Percentiles rank a stretch among this genome's conserved stretches.
phyloP scores from a whole-genome alignment of 345 rosid genomes.

The Hypericum androsaemum region DNA sequence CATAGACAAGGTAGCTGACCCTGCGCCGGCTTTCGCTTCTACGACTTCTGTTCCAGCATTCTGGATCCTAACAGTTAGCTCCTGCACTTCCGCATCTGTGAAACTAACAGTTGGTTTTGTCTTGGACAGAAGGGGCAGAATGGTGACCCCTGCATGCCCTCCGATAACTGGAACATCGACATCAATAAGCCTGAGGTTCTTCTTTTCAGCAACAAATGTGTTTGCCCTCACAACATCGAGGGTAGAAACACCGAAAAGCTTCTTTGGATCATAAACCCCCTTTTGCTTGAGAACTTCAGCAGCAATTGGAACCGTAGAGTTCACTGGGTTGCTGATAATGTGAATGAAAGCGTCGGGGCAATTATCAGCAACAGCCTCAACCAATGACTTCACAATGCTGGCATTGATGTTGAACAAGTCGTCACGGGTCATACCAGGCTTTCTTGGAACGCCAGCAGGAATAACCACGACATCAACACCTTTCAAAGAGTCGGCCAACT shows the following conservation, averaged over 20 bases:
- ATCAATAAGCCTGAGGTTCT: not conserved
- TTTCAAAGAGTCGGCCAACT: slow-evolving; percentile 27
- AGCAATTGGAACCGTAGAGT: slow-evolving; percentile 74
- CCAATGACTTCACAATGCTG: slow-evolving; percentile 38
- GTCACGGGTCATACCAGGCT: slow-evolving; percentile 75
- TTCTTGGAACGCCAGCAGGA: slow-evolving; percentile 73
- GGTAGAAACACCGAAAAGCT: slow-evolving; percentile 61
- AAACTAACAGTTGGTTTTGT: not conserved
- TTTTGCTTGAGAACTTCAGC: slow-evolving; percentile 71
- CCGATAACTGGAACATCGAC: slow-evolving; percentile 4
- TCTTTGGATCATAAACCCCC: slow-evolving; percentile 58
- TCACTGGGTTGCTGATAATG: slow-evolving; percentile 73
- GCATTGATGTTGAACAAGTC: slow-evolving; percentile 64
- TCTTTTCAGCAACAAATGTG: slow-evolving; percentile 24
- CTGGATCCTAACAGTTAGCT: slow-evolving; percentile 4
- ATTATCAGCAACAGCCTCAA: slow-evolving; percentile 47
- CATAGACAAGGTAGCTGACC: slow-evolving; percentile 4
- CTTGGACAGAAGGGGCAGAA: slow-evolving; percentile 5
- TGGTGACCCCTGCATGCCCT: not conserved
- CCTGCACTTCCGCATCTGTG: slow-evolving; percentile 1
- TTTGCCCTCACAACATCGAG: slow-evolving; percentile 72
- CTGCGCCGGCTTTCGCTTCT: slow-evolving; percentile 1
- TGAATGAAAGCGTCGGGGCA: slow-evolving; percentile 57
- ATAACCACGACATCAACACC: slow-evolving; percentile 57
- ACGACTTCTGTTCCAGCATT: slow-evolving; percentile 5